Evolutionary conservation across 2,329 filamentous ascomycete species (phyloP), one percentile per base, ranked within the genome.

Genomic region (Albophoma yamanashiensis): DNA sequence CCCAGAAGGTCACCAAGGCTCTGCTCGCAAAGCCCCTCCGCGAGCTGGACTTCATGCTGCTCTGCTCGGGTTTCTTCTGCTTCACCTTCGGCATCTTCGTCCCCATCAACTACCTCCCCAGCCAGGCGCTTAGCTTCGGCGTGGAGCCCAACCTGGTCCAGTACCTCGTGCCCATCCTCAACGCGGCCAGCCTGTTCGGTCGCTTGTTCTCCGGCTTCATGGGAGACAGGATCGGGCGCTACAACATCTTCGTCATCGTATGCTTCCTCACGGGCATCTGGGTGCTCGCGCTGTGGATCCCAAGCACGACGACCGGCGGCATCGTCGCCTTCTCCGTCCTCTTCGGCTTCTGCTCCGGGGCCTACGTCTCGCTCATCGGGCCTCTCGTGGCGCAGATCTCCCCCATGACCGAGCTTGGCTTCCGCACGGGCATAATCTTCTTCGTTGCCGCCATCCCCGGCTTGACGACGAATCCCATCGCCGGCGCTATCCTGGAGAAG

Each of bases 331-430:
- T 77, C 62, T 69, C 75, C 0, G 68, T 71, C 5, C 65, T 78
- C 20, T 79, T 75, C 50, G 77, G 76, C 36, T 76, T 76, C 69
- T 72, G 67, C 58, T 77, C 74, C 0, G 75, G 75, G 25, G 75
- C 75, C 20, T 76, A 74, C 59, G 67, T 77, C 20, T 73, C 74
- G 12, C 66, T 78, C 4, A 67, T 74, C 14, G 69, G 70, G 9
- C 70, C 74, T 1, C 69, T 78, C 1, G 67, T 76, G 5, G 72
- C 71, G 1, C 80, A 87, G 63, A 82, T 87, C 61, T 82, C 47
- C 1, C 47, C 47, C 4, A 34, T 52, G 4, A 8, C 27, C 15
- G 47, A 52, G 20, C 34, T 52, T 17, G 47, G 47, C 47, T 52
- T 52, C 27, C 47, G 47, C 8, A 52, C 47, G 15, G 47, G 47